A percentile compares a stretch with the other conserved stretches of the same genome.
phyloP scores from a whole-genome alignment of 495 filamentous ascomycete genomes.

The Xylaria scruposa region DNA sequence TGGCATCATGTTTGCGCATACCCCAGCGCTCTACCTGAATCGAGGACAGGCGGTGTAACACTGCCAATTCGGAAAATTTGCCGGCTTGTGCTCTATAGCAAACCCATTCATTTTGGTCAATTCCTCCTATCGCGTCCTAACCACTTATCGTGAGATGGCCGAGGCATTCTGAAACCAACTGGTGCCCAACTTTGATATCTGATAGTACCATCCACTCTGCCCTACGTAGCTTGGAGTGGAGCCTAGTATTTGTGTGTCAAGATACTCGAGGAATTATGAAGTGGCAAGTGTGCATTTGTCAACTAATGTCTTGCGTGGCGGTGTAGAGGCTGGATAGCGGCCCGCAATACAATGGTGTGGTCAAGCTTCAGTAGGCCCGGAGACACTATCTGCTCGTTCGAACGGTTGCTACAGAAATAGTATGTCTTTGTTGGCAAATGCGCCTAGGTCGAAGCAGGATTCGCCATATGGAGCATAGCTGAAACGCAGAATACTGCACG shows the following conservation, averaged over 20 bases:
- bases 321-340: slow-evolving; percentile 23
- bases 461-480: slow-evolving; percentile 4
- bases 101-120: slow-evolving; percentile 28
- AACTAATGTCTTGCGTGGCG: slow-evolving; percentile 38
- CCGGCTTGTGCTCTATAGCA: slow-evolving; percentile 30
- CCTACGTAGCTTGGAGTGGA: slow-evolving; percentile 40
- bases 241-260: slow-evolving; percentile 37
- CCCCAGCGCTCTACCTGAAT: slow-evolving; percentile 30
- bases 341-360: slow-evolving; percentile 2
- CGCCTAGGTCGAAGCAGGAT: neutral
- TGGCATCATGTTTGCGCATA: slow-evolving; percentile 33
- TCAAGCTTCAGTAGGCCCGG: slow-evolving; percentile 14
- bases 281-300: slow-evolving; percentile 36
- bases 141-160: slow-evolving; percentile 38
- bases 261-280: slow-evolving; percentile 29
- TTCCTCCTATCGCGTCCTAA: slow-evolving; percentile 33
- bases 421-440: slow-evolving; percentile 24
- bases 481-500: neutral
- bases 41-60: slow-evolving; percentile 40
- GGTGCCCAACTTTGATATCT: slow-evolving; percentile 38
- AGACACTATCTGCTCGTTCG: slow-evolving; percentile 6
- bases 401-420: slow-evolving; percentile 22
- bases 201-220: slow-evolving; percentile 39
- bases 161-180: slow-evolving; percentile 42
- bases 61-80: slow-evolving; percentile 35